These are phyloP conservation scores for Eustoma russellianum DNA, from an alignment of 257 asterid species.

Conservation along the genomic window DNA sequence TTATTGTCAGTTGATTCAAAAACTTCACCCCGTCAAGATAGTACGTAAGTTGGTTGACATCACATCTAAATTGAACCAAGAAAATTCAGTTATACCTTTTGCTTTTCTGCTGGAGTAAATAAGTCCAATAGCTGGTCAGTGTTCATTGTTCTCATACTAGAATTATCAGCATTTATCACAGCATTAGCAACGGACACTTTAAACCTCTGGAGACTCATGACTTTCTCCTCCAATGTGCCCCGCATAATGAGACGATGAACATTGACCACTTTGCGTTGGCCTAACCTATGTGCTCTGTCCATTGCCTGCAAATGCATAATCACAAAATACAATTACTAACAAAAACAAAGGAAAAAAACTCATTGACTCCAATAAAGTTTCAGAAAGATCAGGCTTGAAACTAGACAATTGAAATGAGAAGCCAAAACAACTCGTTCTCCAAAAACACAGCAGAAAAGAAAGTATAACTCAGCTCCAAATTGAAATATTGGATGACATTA, in stretches of 20 bases:
- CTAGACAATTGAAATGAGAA: no score
- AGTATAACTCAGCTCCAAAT: no score
- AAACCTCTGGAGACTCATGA: conserved; percentile 98
- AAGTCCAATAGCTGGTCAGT: conserved; percentile 96
- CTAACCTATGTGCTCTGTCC: conserved; percentile 99
- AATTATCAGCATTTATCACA: conserved; percentile 83
- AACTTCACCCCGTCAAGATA: no score
- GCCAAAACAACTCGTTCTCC: no score
- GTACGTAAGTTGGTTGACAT: no score
- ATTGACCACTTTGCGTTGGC: conserved; percentile 88
- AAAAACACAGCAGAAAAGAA: no score
- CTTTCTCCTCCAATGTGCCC: conserved; percentile 99
- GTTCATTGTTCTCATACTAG: conserved; percentile 95
- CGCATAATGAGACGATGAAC: conserved; percentile 98
- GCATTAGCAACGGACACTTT: conserved; percentile 93
- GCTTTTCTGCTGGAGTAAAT: conserved; percentile 76
- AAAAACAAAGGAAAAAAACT: background rate
- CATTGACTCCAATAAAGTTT: no score
- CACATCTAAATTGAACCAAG: background rate
- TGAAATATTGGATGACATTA: no score
- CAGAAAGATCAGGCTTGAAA: no score
- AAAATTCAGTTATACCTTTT: conserved; percentile 42
- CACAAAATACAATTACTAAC: background rate
- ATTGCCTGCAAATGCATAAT: conserved; percentile 61
- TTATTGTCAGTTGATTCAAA: no score